Conservation (phyloP, 2,329 filamentous ascomycete genomes). For the Ceratocystis huliohia region DNA sequence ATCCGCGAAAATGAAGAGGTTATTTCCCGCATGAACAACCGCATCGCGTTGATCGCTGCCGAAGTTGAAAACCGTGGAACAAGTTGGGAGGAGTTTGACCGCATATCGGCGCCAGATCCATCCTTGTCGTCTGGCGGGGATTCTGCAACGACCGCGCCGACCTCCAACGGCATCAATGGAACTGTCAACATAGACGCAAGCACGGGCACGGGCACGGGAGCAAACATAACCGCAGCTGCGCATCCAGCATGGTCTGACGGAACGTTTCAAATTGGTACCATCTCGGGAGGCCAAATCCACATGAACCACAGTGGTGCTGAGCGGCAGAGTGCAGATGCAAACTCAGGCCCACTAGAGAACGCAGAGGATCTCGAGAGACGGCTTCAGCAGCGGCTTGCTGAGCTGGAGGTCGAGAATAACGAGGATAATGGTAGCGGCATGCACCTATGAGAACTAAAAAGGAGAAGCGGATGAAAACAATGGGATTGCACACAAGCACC, state of each 20-base stretch:
- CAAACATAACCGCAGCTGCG: constrained; percentile 11
- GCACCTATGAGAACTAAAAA: constrained; percentile 39
- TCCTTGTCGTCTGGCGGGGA: constrained; percentile 2
- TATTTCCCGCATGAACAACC: constrained; percentile 53
- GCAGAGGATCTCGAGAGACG: constrained; percentile 47
- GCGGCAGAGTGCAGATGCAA: background rate
- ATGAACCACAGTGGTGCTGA: constrained; percentile 28
- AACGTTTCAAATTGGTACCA: constrained; percentile 48
- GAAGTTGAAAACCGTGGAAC: constrained; percentile 51
- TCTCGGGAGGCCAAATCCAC: constrained; percentile 39
- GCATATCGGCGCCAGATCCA: constrained; percentile 27
- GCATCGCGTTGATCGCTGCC: constrained; percentile 48
- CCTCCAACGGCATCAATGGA: background rate
- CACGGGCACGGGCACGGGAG: background rate
- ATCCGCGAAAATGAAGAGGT: constrained; percentile 59
- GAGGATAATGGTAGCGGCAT: constrained; percentile 36
- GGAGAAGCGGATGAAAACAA: background rate
- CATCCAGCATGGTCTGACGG: constrained; percentile 47
- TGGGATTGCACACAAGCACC: too few relatives aligned
- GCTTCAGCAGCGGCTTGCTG: constrained; percentile 42
- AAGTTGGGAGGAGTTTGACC: constrained; percentile 45
- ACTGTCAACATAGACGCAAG: background rate
- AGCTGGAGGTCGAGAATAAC: constrained; percentile 33
- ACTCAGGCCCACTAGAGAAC: background rate
- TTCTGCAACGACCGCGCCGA: background rate